These are phyloP conservation scores for Middelhovenomyces tepae DNA, from an alignment of 805 yeast species.

Conservation along the genomic window DNA sequence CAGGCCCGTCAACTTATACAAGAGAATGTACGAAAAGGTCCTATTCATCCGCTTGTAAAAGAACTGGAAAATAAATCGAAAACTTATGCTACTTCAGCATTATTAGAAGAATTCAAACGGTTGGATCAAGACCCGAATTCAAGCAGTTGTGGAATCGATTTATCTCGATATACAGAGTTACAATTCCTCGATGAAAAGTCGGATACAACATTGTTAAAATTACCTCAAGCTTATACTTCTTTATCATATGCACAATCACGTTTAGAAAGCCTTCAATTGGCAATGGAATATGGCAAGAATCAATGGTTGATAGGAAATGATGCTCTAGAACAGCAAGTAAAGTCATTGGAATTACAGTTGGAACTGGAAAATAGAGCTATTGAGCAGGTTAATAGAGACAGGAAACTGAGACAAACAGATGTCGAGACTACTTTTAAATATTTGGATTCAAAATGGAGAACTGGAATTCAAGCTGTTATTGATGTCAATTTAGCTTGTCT, in stretches of 20 bases:
- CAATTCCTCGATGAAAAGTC: conserved; percentile 15
- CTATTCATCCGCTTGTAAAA: too few relatives aligned
- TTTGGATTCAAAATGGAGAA: conserved; percentile 18
- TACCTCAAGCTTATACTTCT: conserved; percentile 18
- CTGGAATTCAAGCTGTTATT: conserved; percentile 12
- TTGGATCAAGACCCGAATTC: conserved; percentile 3
- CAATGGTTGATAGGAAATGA: conserved; percentile 27
- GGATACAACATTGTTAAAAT: conserved; percentile 8
- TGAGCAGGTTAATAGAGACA: conserved; percentile 13
- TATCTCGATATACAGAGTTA: conserved; percentile 18
- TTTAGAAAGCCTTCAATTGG: conserved; percentile 21
- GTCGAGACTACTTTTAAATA: conserved; percentile 15
- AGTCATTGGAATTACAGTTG: conserved; percentile 16
- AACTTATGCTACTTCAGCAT: conserved; percentile 6
- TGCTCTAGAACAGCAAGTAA: conserved; percentile 18
- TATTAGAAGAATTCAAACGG: conserved; percentile 6
- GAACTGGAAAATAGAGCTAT: conserved; percentile 8
- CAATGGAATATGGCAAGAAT: conserved; percentile 22
- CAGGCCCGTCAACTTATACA: too few relatives aligned
- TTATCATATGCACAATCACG: conserved; percentile 21
- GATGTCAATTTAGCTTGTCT: conserved; percentile 17
- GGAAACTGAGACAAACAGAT: conserved; percentile 15
- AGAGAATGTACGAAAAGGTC: too few relatives aligned
- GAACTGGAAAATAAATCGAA: conserved; percentile 5
- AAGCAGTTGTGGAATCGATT: conserved; percentile 17